Conservation (phyloP, 257 asterid species). For the Gentiana straminea region DNA sequence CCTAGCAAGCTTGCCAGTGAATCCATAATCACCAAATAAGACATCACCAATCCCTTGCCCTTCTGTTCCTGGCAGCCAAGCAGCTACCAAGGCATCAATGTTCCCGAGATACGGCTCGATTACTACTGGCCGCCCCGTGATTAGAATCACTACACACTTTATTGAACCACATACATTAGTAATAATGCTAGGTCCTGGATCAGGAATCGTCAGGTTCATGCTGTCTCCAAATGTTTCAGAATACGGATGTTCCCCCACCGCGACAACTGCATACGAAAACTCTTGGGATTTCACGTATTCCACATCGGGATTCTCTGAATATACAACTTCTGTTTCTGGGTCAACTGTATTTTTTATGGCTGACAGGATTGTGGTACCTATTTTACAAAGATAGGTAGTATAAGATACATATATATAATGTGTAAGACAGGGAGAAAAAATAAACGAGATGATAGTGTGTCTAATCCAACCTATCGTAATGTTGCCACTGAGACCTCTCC, state of each 20-base stretch:
- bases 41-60: slow-evolving; percentile 43
- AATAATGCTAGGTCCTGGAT: slow-evolving; percentile 31
- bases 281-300: slow-evolving; percentile 14
- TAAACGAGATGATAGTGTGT: neutral
- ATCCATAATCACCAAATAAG: slow-evolving; percentile 36
- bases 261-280: slow-evolving; percentile 35
- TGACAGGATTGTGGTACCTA: slow-evolving; percentile 38
- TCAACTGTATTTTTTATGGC: slow-evolving; percentile 29
- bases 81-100: slow-evolving; percentile 34
- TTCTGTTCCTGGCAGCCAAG: slow-evolving; percentile 47
- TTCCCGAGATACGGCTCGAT: slow-evolving; percentile 22
- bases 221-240: slow-evolving; percentile 36
- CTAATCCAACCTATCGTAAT: slow-evolving; percentile 25
- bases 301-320: slow-evolving; percentile 26
- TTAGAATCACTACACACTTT: slow-evolving; percentile 30
- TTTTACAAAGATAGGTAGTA: too few relatives aligned
- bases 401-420: neutral
- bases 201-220: slow-evolving; percentile 26
- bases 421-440: neutral
- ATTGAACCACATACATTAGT: slow-evolving; percentile 21
- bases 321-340: slow-evolving; percentile 26
- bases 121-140: slow-evolving; percentile 36
- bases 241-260: slow-evolving; percentile 44
- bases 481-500: slow-evolving; percentile 35
- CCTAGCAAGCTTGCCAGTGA: slow-evolving; percentile 32